A percentile compares a stretch with the other conserved stretches of the same genome.
phyloP scores from a whole-genome alignment of 1,139 yeast species.

The Yamadazyma aaseri region DNA sequence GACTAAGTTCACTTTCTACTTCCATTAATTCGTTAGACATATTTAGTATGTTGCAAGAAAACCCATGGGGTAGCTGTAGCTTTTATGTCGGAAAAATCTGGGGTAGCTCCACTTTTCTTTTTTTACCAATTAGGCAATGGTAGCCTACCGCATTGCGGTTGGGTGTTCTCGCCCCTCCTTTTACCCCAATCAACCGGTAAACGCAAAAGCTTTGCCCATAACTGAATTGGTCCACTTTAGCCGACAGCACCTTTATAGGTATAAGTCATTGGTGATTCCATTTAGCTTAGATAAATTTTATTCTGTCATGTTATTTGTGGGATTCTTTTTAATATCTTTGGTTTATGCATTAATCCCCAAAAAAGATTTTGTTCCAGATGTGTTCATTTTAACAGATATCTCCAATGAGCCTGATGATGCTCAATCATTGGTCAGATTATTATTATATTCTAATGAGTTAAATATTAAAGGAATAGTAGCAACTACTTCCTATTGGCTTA shows the following conservation, averaged over 20 bases:
- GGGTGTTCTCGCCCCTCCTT: too few species aligned
- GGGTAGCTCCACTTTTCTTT: too few species aligned
- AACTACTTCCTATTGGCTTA: slow-evolving; percentile 25
- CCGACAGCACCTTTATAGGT: too few species aligned
- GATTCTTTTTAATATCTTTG: not conserved
- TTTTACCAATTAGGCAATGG: too few species aligned
- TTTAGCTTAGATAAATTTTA: too few species aligned
- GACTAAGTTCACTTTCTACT: not conserved
- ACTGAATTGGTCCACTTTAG: too few species aligned
- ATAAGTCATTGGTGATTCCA: too few species aligned
- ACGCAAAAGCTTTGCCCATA: too few species aligned
- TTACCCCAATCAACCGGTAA: too few species aligned
- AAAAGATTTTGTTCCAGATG: slow-evolving; percentile 22
- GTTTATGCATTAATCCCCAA: slow-evolving; percentile 7
- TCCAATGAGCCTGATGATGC: slow-evolving; percentile 29
- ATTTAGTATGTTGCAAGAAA: too few species aligned
- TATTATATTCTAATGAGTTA: slow-evolving; percentile 22
- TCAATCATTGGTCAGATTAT: slow-evolving; percentile 21
- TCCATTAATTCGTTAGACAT: not conserved
- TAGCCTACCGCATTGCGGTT: too few species aligned
- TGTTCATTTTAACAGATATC: slow-evolving; percentile 23
- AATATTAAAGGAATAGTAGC: slow-evolving; percentile 22
- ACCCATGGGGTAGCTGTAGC: not conserved
- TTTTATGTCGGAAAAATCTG: not conserved
- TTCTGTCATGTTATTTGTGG: not conserved